Evolutionary conservation across 176 grass and related monocot species (phyloP).

Genomic region (Echinochloa phyllopogon): DNA sequence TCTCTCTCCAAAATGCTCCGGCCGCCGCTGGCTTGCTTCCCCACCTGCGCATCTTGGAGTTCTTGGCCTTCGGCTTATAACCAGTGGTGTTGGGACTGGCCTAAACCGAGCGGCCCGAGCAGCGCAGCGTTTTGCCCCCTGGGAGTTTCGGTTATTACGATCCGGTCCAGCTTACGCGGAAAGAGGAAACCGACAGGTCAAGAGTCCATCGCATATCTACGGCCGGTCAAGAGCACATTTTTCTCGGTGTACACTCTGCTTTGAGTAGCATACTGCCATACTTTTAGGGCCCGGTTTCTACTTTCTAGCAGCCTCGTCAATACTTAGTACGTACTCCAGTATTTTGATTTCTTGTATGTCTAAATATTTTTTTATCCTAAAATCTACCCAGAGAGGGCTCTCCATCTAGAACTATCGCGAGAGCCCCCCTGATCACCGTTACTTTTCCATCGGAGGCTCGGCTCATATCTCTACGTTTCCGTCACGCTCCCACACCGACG

Average conservation of each 20-base stretch:
- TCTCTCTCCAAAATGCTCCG: conserved; percentile 18
- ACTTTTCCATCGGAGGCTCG: too few species aligned
- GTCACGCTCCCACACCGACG: too few species aligned
- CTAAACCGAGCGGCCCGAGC: conserved; percentile 28
- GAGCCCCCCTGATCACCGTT: too few species aligned
- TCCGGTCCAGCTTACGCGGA: conserved; percentile 1
- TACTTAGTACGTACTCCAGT: too few species aligned
- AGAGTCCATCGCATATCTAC: conserved; percentile 11
- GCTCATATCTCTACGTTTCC: too few species aligned
- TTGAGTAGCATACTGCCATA: neutral
- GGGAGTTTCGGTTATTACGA: neutral
- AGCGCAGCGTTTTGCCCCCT: conserved; percentile 22
- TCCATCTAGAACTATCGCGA: too few species aligned
- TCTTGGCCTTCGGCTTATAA: conserved; percentile 52
- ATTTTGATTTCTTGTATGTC: neutral
- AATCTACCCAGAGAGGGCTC: too few species aligned
- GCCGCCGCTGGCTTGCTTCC: conserved; percentile 25
- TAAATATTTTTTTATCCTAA: neutral
- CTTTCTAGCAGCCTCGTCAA: neutral
- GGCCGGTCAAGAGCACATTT: neutral
- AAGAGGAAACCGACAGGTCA: conserved; percentile 45
- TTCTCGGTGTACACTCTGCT: neutral
- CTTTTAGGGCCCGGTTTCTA: neutral
- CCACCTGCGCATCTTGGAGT: conserved; percentile 40
- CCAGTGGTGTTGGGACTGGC: too few species aligned